A percentile compares a stretch with the other conserved stretches of the same genome.
Conservation (phyloP, 441 rosid species). For the Eutrema salsugineum region DNA sequence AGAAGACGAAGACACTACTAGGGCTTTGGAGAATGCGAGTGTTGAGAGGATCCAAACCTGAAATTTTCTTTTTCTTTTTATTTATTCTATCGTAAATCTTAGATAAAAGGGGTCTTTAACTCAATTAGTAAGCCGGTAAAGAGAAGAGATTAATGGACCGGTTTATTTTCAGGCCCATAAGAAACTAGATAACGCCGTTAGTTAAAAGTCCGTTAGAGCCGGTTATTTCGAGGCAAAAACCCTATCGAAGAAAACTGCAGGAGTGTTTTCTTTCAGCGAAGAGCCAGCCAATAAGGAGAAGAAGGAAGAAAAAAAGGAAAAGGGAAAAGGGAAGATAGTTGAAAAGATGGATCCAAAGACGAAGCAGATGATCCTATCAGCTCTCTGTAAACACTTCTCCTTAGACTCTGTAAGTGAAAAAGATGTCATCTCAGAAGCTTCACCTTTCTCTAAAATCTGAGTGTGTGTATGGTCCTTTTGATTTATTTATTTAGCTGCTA, state of each 20-base stretch:
- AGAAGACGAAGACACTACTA: conserved; percentile 6
- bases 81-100: not conserved
- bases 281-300: not conserved
- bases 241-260: conserved; percentile 22
- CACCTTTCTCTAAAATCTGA: not conserved
- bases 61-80: not conserved
- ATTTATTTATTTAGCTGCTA: not conserved
- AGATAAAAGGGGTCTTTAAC: not conserved
- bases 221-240: conserved; percentile 13
- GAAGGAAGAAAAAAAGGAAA: not conserved
- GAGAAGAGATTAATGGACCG: not conserved
- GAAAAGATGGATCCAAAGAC: conserved; percentile 27
- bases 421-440: not conserved
- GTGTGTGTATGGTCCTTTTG: not conserved
- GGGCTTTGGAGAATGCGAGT: conserved; percentile 5
- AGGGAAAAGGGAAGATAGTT: not conserved
- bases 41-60: not conserved
- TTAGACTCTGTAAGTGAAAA: conserved; percentile 49
- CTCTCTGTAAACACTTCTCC: conserved; percentile 60
- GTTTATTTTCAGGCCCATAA: not conserved
- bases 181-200: conserved; percentile 25
- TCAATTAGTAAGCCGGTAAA: not conserved
- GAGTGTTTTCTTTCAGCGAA: not conserved
- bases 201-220: conserved; percentile 10
- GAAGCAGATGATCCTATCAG: conserved; percentile 45